Conservation (phyloP, 169 alveolate species). For the Plasmodium knowlesi region DNA sequence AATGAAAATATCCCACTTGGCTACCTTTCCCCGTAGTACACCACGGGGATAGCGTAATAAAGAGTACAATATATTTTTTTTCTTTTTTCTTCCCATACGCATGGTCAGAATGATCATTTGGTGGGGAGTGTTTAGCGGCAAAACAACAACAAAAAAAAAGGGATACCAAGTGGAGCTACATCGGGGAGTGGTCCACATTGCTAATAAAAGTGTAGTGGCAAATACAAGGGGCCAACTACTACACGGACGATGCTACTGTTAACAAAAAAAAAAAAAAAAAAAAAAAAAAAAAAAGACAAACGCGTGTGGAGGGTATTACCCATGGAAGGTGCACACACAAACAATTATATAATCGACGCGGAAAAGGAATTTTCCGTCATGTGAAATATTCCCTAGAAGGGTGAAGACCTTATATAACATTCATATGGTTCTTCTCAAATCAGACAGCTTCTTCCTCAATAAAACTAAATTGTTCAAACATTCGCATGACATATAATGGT, state of each 20-base stretch:
- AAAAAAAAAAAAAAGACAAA: neutral
- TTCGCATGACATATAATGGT: slow-evolving; percentile 66
- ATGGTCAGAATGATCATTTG: neutral
- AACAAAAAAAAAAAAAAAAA: neutral
- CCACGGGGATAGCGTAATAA: neutral
- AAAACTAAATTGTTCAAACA: slow-evolving; percentile 47
- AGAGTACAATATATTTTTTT: neutral
- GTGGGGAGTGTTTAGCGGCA: neutral
- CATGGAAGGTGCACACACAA: neutral
- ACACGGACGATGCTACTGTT: neutral
- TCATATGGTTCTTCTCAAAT: slow-evolving; percentile 43
- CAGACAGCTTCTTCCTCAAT: slow-evolving; percentile 21
- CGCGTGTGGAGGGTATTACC: neutral
- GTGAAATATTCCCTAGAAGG: neutral
- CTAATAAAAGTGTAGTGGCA: neutral
- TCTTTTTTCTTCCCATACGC: neutral
- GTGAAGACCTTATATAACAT: slow-evolving; percentile 1
- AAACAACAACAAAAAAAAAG: neutral
- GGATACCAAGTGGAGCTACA: neutral
- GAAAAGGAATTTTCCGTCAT: neutral
- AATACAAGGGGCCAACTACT: neutral
- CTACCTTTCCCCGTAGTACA: neutral
- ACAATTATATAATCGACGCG: neutral
- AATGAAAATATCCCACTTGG: neutral
- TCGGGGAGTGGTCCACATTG: neutral